Conservation (phyloP, 2,329 filamentous ascomycete species). For the Venturia asperata region DNA sequence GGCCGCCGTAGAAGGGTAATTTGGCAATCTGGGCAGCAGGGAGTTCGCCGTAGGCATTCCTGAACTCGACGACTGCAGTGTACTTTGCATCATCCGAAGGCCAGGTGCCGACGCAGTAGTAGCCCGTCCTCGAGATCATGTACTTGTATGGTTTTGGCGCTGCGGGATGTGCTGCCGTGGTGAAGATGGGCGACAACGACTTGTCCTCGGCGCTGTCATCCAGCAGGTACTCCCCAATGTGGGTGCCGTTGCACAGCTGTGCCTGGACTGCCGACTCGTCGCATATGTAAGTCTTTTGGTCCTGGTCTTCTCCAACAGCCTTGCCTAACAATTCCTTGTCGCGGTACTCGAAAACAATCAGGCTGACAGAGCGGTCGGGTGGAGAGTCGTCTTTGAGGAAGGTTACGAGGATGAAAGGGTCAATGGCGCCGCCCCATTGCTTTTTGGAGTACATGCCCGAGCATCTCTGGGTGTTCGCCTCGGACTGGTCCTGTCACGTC, state of each 20-base stretch:
- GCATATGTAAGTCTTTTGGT: conserved; percentile 66
- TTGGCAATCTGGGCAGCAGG: conserved; percentile 94
- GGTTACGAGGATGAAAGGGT: conserved; percentile 83
- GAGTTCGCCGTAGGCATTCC: conserved; percentile 93
- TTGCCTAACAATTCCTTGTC: conserved; percentile 75
- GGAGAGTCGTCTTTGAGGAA: conserved; percentile 58
- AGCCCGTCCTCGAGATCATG: conserved; percentile 79
- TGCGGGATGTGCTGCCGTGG: conserved; percentile 75
- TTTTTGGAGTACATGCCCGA: conserved; percentile 88
- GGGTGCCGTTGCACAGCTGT: conserved; percentile 65
- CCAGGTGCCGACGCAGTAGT: conserved; percentile 85
- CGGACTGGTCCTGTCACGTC: conserved; percentile 58
- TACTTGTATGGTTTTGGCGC: conserved; percentile 70
- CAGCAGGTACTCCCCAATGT: conserved; percentile 79
- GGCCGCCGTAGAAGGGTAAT: conserved; percentile 89
- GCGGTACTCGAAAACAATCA: conserved; percentile 91
- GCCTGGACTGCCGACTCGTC: conserved; percentile 60
- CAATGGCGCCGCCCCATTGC: conserved; percentile 78
- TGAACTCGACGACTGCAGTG: conserved; percentile 76
- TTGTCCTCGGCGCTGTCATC: conserved; percentile 64
- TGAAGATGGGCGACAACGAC: conserved; percentile 66
- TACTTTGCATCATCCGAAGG: conserved; percentile 63
- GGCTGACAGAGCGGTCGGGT: conserved; percentile 67
- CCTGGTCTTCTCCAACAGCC: conserved; percentile 44
- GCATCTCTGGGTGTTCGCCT: conserved; percentile 75